Percentiles rank a stretch among this genome's conserved stretches.
phyloP scores from a whole-genome alignment of 768 basidiomycete genomes.

The Russula compacta region DNA sequence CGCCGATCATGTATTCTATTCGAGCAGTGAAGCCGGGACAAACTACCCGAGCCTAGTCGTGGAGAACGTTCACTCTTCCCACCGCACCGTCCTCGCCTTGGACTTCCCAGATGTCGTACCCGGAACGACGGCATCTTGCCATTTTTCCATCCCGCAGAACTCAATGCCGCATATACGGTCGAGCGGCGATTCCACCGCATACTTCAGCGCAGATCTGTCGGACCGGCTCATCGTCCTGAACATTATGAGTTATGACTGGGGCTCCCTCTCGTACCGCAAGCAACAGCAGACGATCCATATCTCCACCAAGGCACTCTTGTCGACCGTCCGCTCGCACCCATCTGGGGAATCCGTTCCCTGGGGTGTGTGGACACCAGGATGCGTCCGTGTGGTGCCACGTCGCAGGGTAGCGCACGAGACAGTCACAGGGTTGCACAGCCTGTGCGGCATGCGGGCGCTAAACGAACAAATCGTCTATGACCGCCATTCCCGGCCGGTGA shows the following conservation, averaged over 20 bases:
- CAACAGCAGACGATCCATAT: neutral
- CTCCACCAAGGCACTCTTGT: neutral
- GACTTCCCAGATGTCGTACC: neutral
- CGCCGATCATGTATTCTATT: neutral
- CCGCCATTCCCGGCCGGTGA: neutral
- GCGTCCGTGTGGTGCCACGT: neutral
- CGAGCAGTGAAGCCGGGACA: neutral
- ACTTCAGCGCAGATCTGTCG: neutral
- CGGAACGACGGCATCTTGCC: neutral
- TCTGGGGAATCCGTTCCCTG: neutral
- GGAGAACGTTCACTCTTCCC: neutral
- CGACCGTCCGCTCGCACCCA: neutral
- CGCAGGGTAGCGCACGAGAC: neutral
- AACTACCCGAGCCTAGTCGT: neutral
- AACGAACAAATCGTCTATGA: neutral
- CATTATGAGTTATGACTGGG: neutral
- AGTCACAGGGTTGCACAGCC: neutral
- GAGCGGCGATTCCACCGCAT: neutral
- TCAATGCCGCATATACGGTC: neutral
- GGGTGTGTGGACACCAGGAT: neutral
- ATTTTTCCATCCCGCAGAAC: neutral
- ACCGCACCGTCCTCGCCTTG: neutral
- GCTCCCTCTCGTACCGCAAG: neutral
- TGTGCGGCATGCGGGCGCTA: slow-evolving; percentile 6
- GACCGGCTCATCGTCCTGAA: neutral